These are phyloP conservation scores for Penstemon davidsonii DNA, from an alignment of 257 asterid genomes.

Conservation along the genomic window DNA sequence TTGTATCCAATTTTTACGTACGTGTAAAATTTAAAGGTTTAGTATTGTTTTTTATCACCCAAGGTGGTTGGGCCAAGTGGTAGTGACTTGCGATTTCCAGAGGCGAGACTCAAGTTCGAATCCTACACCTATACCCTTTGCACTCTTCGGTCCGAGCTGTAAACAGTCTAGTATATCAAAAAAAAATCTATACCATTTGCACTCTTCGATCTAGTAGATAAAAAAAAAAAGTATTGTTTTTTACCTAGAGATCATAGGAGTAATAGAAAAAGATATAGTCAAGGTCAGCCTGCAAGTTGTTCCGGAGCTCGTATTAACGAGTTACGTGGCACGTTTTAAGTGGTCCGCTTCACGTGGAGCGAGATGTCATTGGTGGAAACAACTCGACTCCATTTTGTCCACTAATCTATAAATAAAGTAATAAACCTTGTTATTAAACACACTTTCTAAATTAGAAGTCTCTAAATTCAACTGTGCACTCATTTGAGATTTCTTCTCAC, in stretches of 20 bases:
- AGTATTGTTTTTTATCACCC: too few relatives aligned
- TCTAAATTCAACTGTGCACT: too few relatives aligned
- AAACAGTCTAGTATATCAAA: not conserved
- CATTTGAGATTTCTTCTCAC: not conserved
- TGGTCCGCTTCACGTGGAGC: conserved; percentile 49
- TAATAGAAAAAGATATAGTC: not conserved
- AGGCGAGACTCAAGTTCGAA: too few relatives aligned
- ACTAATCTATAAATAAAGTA: conserved; percentile 37
- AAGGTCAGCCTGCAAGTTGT: not conserved
- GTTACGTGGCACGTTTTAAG: conserved; percentile 34
- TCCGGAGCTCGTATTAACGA: not conserved
- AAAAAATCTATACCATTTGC: too few relatives aligned
- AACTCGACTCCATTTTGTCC: conserved; percentile 34
- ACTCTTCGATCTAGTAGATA: too few relatives aligned
- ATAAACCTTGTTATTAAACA: not conserved
- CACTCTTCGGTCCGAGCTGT: too few relatives aligned
- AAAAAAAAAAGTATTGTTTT: not conserved
- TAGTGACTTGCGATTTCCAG: too few relatives aligned
- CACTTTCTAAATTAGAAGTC: too few relatives aligned
- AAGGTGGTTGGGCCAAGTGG: too few relatives aligned
- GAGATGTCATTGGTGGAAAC: conserved; percentile 59
- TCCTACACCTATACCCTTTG: too few relatives aligned
- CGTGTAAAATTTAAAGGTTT: too few relatives aligned
- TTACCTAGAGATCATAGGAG: not conserved
- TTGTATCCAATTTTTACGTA: too few relatives aligned